These are phyloP conservation scores for Neospora caninum DNA, from an alignment of 169 alveolate species.

Conservation along the genomic window DNA sequence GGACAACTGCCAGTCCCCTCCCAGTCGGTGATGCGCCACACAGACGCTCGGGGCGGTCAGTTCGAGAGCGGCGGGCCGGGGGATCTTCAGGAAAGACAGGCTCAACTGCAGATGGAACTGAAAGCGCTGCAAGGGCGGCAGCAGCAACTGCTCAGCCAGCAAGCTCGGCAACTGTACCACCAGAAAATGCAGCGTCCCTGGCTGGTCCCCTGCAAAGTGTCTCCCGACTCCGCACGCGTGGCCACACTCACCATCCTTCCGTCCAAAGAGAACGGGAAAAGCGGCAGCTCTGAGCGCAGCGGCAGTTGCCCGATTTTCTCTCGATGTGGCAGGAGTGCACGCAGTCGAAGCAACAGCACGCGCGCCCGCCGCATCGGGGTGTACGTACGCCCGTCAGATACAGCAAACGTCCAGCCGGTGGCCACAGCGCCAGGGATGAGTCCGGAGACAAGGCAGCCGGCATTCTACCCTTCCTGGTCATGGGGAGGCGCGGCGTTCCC, in stretches of 20 bases:
- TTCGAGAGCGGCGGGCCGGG: not conserved
- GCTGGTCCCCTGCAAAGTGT: constrained; percentile 13
- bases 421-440: not conserved
- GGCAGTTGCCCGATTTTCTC: constrained; percentile 46
- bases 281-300: not conserved
- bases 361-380: constrained; percentile 38
- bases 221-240: not conserved
- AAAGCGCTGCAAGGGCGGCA: not conserved
- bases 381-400: constrained; percentile 2
- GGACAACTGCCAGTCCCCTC: not conserved
- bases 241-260: constrained; percentile 22
- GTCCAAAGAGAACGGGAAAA: not conserved
- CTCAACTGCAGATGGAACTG: not conserved
- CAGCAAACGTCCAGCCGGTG: not conserved
- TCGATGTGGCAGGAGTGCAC: not conserved
- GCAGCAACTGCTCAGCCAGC: not conserved
- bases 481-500: not conserved
- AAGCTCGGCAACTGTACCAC: not conserved
- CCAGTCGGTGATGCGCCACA: not conserved
- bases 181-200: constrained; percentile 4
- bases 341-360: not conserved
- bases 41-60: not conserved
- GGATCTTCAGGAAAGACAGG: not conserved
- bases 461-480: too few species aligned
- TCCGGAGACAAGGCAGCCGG: not conserved